A percentile compares a stretch with the other conserved stretches of the same genome.
phyloP scores from a whole-genome alignment of 2,329 filamentous ascomycete genomes.

The Pseudocercospora ulei region DNA sequence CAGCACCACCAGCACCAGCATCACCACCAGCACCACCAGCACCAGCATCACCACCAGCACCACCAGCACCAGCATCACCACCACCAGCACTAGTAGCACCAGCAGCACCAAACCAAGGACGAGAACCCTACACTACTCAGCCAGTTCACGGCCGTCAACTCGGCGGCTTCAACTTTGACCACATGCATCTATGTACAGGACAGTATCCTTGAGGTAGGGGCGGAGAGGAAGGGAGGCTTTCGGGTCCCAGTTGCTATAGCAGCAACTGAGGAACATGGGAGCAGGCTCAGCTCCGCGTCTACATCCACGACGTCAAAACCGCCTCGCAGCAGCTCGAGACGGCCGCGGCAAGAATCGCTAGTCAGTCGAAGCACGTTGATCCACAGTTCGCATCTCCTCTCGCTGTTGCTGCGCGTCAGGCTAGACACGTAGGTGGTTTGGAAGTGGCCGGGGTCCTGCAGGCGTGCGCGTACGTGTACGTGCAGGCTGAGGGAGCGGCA shows the following conservation, averaged over 20 bases:
- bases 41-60: too few relatives aligned
- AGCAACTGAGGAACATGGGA: constrained; percentile 26
- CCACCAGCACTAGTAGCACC: too few relatives aligned
- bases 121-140: too few relatives aligned
- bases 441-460: constrained; percentile 28
- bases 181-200: constrained; percentile 21
- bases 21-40: too few relatives aligned
- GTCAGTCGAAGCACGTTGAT: constrained; percentile 22
- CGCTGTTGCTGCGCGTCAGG: constrained; percentile 24
- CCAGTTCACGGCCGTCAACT: too few relatives aligned
- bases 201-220: constrained; percentile 22
- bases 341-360: constrained; percentile 17
- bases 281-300: constrained; percentile 24
- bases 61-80: too few relatives aligned
- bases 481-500: constrained; percentile 9
- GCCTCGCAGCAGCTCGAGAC: constrained; percentile 19
- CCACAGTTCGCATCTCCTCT: constrained; percentile 27
- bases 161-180: constrained; percentile 26
- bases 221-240: constrained; percentile 10
- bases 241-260: constrained; percentile 23
- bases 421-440: constrained; percentile 21
- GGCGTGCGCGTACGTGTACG: constrained; percentile 14
- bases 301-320: constrained; percentile 24
- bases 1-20: too few relatives aligned
- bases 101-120: too few relatives aligned